Base-by-base conservation (phyloP, 352 stramenopile species). In the Pythium monospermum region DNA sequence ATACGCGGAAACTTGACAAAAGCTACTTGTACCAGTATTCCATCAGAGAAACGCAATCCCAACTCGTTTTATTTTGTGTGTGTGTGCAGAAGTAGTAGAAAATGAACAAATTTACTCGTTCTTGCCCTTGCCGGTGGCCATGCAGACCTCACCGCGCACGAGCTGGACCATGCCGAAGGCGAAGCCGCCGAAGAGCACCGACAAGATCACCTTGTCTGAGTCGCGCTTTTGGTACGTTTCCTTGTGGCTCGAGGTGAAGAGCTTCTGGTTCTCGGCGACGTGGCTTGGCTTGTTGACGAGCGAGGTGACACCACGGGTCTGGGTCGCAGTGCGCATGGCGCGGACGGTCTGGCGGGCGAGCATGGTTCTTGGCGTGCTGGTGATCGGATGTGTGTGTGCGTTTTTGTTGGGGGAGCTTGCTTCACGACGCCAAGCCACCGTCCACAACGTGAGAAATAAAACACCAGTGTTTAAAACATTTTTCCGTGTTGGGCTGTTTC, bases 231-330 rank as follows among this genome's bases (percentile, higher is more conserved):
- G 42, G 73, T 86, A 85, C 41, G 77, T 88, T 36, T 66, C 69
- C 53, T 70, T 61, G 61, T 83, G 69, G 59, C 72, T 66, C 22
- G 64, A 72, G 28, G 52, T 62, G 64, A 90, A 90, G 31, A 90
- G 69, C 64, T 85, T 72, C 68, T 87, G 79, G 65, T 83, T 73
- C 42, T 64, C 58, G 0, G 44, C 23, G 25, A 90, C 66, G 55
- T 76, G 64, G 69, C 63, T 87, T 51, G 78, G 60, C 70, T 85
- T 83, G 69, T 87, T 79, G 40, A 90, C 61, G 41, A 90, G 74
- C 66, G 47, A 47, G 6, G 78, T 82, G 60, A 84, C 68, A 36
- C 63, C 49, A 60, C 76, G 69, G 32, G 59, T 58, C 58, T 85
- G 49, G 37, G 42, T 49, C 7, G 30, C 30, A 50, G 57, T 48